Conservation (phyloP, 768 basidiomycete species). For the Auricularia auricula-judae region DNA sequence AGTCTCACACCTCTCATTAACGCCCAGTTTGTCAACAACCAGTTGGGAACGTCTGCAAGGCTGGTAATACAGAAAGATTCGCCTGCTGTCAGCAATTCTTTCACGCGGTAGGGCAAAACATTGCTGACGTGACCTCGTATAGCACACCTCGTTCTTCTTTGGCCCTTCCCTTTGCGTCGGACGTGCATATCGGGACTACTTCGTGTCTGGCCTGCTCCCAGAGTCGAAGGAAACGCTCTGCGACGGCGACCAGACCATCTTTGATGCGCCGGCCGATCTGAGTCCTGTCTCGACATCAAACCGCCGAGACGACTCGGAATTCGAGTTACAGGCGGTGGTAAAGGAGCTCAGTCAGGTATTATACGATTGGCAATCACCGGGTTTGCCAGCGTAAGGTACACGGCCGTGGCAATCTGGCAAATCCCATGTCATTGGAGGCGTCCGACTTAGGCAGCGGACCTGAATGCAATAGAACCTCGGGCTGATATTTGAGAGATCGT, state of each 20-base stretch:
- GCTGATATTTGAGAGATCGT: no score
- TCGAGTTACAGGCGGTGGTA: no score
- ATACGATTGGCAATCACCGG: no score
- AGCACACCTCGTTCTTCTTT: conserved; percentile 1
- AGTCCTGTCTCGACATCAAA: no score
- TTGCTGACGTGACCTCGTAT: background rate
- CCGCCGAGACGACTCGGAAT: no score
- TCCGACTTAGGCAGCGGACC: no score
- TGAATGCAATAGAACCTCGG: no score
- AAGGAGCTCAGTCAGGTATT: no score
- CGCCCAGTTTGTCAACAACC: background rate
- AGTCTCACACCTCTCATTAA: background rate
- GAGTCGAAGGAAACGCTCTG: background rate
- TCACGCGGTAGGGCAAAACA: background rate
- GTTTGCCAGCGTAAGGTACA: no score
- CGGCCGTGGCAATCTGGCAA: no score
- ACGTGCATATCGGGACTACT: background rate
- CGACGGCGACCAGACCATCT: background rate
- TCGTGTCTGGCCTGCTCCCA: background rate
- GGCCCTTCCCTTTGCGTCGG: background rate
- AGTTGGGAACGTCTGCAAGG: background rate
- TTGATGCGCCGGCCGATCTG: background rate
- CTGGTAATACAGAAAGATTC: background rate
- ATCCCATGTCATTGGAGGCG: no score
- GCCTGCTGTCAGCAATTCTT: background rate